Percentiles rank a stretch among this genome's conserved stretches.
These are phyloP conservation scores for Neodidymelliopsis sp. DNA, from an alignment of 2,329 filamentous ascomycete genomes.

Conservation along the genomic window DNA sequence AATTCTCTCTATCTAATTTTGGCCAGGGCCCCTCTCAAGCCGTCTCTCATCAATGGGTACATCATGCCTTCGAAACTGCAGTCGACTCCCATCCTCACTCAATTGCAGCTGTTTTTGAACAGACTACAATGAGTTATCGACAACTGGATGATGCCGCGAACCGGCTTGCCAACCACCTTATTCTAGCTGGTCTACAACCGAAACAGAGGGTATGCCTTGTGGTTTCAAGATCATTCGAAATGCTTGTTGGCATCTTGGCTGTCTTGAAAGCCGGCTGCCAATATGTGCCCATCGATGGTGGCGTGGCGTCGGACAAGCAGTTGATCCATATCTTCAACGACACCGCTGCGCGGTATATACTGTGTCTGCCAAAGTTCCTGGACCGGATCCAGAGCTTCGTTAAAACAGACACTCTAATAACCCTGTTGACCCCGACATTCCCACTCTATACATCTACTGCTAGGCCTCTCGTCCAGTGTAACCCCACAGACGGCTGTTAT, in stretches of 20 bases:
- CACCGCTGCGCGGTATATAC: constrained; percentile 53
- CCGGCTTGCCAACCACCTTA: constrained; percentile 25
- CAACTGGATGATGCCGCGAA: constrained; percentile 26
- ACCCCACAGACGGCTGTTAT: constrained; percentile 40
- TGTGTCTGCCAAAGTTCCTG: constrained; percentile 55
- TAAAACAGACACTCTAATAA: constrained; percentile 19
- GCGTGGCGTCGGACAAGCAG: constrained; percentile 44
- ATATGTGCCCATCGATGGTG: constrained; percentile 67
- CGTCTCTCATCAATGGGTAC: constrained; percentile 28
- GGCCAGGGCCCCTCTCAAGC: constrained; percentile 31
- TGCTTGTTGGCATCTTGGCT: constrained; percentile 65
- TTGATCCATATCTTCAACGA: constrained; percentile 60
- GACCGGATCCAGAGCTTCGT: constrained; percentile 33
- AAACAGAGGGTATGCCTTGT: constrained; percentile 62
- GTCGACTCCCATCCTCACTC: constrained; percentile 31
- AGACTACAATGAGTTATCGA: constrained; percentile 23
- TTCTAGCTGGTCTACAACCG: constrained; percentile 35
- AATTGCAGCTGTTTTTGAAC: constrained; percentile 31
- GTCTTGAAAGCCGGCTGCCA: constrained; percentile 65
- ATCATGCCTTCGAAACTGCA: constrained; percentile 38
- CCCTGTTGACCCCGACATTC: constrained; percentile 24
- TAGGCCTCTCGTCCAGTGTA: constrained; percentile 27
- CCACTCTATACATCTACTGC: constrained; percentile 24
- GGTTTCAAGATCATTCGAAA: constrained; percentile 63
- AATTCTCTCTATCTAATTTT: constrained; percentile 30